Percentiles rank a stretch among this genome's conserved stretches.
Evolutionary conservation across 140 eudicot species (phyloP).

Genomic region (Ambrosia hybrid): DNA sequence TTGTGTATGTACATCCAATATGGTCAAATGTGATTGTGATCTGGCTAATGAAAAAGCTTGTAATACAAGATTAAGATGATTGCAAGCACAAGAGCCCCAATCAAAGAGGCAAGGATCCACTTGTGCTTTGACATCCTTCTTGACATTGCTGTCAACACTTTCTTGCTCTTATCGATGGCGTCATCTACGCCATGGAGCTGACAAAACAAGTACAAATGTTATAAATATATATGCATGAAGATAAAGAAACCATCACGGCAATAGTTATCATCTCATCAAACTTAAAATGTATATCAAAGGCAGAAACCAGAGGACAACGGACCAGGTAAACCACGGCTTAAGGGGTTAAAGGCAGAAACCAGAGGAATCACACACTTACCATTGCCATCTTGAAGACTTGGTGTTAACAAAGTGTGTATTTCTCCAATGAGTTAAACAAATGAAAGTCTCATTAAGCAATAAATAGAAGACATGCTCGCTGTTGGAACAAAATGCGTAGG

Average conservation of each 20-base stretch:
- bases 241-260: neutral
- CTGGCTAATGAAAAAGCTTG: constrained; percentile 47
- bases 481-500: neutral
- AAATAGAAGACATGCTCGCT: neutral
- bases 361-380: too few relatives aligned
- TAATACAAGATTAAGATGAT: constrained; percentile 69
- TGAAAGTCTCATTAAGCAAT: neutral
- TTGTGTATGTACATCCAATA: constrained; percentile 25
- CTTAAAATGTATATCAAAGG: neutral
- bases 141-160: constrained; percentile 80
- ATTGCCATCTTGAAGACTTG: too few relatives aligned
- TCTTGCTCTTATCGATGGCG: constrained; percentile 91
- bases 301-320: too few relatives aligned
- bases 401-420: too few relatives aligned
- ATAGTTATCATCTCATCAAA: neutral
- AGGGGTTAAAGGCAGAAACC: too few relatives aligned
- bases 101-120: constrained; percentile 78
- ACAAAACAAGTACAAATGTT: constrained; percentile 22
- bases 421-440: neutral
- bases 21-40: constrained; percentile 3
- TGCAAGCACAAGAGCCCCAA: constrained; percentile 86
- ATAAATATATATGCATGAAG: neutral
- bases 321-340: too few relatives aligned
- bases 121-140: constrained; percentile 86
- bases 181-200: constrained; percentile 96